Evolutionary conservation across 352 stramenopile species (phyloP), one percentile per base, ranked within the genome.

Genomic region (Phytophthora gonapodyides): DNA sequence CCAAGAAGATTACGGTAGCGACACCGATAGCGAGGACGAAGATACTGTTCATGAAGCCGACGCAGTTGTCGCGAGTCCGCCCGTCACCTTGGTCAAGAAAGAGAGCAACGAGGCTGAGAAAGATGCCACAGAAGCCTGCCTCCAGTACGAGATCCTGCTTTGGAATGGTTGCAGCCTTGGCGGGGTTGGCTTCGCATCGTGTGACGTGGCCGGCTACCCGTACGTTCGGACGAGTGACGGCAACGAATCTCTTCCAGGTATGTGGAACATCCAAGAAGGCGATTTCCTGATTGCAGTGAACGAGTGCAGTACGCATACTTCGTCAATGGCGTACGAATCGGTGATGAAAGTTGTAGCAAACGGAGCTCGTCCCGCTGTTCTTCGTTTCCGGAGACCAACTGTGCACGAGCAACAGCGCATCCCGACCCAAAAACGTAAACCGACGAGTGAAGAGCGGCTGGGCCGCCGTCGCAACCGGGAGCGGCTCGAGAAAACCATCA

Each of bases 231-330:
- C 61, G 41, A 47, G 64, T n/a, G 63, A 78, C 31, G 75, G 76
- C 24, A 87, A 88, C 51, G 71, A 82, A 36, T 71, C 72, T 27
- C 70, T 88, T 7, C 79, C 79, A 10, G 79, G 79, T 42, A 85
- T 88, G 76, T 87, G 77, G 75, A 81, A 82, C 44, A 53, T 88
- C 42, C 69, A 69, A 60, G 64, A 71, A 38, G 75, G 76, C 5
- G 79, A 88, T 46, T 75, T 84, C 10, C 44, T 88, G 27, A 53
- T 87, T 31, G 64, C 76, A 0, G 58, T 88, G 36, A 87, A 88
- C 51, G 70, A 76, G 17, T 62, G 31, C 34, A 87, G 61, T 48
- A 72, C 75, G 7, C 60, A 80, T 49, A 53, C 35, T 10, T 64
- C 65, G 10, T 48, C 37, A 31, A 74, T 82, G 64, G n/a, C 55